Conservation (phyloP, 2,329 filamentous ascomycete genomes). For the Colletotrichum sp. region DNA sequence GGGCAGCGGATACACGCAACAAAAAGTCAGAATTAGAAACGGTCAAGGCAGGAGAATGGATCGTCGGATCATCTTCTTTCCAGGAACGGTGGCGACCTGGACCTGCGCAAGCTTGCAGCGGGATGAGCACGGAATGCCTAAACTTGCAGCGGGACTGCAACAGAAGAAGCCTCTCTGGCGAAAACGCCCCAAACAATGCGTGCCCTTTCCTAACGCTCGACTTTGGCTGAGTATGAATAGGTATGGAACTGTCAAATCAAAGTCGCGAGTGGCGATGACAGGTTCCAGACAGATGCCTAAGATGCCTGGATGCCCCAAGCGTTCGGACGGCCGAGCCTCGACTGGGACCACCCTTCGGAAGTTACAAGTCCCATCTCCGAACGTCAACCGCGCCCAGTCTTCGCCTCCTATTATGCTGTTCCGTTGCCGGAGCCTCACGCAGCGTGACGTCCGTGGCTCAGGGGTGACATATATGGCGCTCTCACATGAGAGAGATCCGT, state of each 20-base stretch:
- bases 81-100: not conserved
- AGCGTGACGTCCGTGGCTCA: not conserved
- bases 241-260: not conserved
- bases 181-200: not conserved
- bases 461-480: not conserved
- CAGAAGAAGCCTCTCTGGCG: not conserved
- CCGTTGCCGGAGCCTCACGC: not conserved
- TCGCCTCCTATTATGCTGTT: not conserved
- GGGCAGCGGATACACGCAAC: not conserved
- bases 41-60: not conserved
- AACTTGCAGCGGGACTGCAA: not conserved
- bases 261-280: not conserved
- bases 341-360: not conserved
- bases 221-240: not conserved
- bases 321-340: slow-evolving; percentile 13
- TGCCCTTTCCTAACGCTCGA: not conserved
- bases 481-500: not conserved
- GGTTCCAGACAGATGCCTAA: not conserved
- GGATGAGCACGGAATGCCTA: not conserved
- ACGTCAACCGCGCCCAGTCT: not conserved
- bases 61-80: not conserved
- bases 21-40: not conserved
- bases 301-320: not conserved
- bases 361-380: not conserved
- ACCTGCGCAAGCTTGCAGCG: not conserved